Base-by-base conservation (phyloP, 768 basidiomycete genomes). In the Collybia mongolica region DNA sequence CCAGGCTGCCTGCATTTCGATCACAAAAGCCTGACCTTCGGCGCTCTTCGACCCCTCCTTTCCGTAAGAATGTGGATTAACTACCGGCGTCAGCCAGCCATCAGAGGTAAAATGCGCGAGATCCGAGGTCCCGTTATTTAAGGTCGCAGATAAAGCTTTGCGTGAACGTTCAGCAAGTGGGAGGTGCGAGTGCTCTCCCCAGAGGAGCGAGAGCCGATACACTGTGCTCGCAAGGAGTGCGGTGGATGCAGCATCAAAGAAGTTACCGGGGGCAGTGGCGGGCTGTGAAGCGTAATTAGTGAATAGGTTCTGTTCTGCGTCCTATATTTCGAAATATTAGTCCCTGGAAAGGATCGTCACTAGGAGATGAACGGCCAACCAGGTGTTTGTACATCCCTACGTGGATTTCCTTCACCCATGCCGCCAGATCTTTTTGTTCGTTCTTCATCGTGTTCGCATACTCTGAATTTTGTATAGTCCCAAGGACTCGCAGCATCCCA, bases 401-500 rank as follows among this genome's bases (percentile, higher is more conserved):
- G 39, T 90, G 86, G 48, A 93, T 90, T 63, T 92, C 89, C 17
- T 67, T 64, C 5, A 83, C 72, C 90, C 91, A 93, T 15, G 63
- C 65, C 0, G 70, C 69, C 6, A 93, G 72, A 49, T 90, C 81
- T 0, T 64, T 68, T 54, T 82, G 79, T 62, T 90, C 70, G 14
- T 60, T 67, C 44, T 72, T 60, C 51, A 90, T 65, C 6, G 66
- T 60, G 24, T 69, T 69, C 1, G 76, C 70, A 53, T 72, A 90
- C 43, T 75, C 67, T 0, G 88, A 88, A 26, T 79, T 69, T 55
- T 79, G 72, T 50, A 93, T 84, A 1, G 90, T 93, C 2, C 80
- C 83, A 0, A 88, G 72, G 2, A 94, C 93, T 5, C 93, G 84
- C 8, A 90, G 71, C 79, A 93, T 93, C 1, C 93, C 93, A 15